Conservation (phyloP, 2,329 filamentous ascomycete species). For the Trichophyton rubrum region DNA sequence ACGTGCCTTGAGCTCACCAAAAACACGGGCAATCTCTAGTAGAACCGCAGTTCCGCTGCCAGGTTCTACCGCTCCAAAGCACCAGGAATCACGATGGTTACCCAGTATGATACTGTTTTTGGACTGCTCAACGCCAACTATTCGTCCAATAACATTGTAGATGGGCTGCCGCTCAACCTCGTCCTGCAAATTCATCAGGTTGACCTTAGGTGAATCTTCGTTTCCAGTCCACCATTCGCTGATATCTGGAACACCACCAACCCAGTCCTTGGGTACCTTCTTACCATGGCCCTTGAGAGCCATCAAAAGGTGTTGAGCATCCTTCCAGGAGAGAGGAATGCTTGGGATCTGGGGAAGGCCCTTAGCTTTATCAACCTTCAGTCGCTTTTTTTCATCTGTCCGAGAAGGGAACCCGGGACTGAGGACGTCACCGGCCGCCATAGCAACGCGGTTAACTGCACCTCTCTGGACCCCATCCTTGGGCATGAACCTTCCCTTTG, state of each 20-base stretch:
- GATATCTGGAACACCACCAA: slow-evolving; percentile 62
- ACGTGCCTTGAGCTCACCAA: slow-evolving; percentile 60
- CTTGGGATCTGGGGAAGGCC: slow-evolving; percentile 77
- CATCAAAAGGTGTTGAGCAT: slow-evolving; percentile 68
- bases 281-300: slow-evolving; percentile 63
- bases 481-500: slow-evolving; percentile 68
- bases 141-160: slow-evolving; percentile 80
- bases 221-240: slow-evolving; percentile 78
- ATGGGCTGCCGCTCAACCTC: slow-evolving; percentile 71
- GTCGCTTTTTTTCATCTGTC: slow-evolving; percentile 42
- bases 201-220: slow-evolving; percentile 59
- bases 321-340: slow-evolving; percentile 76
- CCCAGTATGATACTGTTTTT: slow-evolving; percentile 80
- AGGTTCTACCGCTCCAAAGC: slow-evolving; percentile 73
- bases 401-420: slow-evolving; percentile 66
- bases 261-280: slow-evolving; percentile 57
- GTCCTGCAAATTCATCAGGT: slow-evolving; percentile 75
- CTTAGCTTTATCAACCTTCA: slow-evolving; percentile 56
- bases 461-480: slow-evolving; percentile 72
- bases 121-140: slow-evolving; percentile 69
- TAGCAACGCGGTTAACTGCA: slow-evolving; percentile 65
- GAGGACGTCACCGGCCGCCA: slow-evolving; percentile 80
- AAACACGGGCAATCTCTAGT: slow-evolving; percentile 74
- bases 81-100: slow-evolving; percentile 88
- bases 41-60: slow-evolving; percentile 83